Evolutionary conservation across 768 basidiomycete genomes (phyloP), one percentile per base, ranked within the genome.

Genomic region (Lentinula sp.): DNA sequence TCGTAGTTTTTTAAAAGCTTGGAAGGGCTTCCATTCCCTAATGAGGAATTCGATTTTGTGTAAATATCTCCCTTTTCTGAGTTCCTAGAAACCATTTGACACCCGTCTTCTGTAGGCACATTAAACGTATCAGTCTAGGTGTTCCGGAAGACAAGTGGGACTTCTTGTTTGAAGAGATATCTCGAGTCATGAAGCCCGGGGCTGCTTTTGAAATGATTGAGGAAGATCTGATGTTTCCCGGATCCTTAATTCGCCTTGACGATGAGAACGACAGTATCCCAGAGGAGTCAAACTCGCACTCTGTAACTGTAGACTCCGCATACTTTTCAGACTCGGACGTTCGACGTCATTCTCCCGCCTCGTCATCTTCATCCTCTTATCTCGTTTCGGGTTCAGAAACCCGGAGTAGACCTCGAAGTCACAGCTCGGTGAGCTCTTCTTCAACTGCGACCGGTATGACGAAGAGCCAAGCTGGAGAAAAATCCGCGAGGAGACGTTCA

Each of bases 61-160:
- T 89, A 72, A 68, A 86, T 74, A 18, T 8, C 56, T 34, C 43
- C 53, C 35, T 53, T 49, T 42, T 50, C 21, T 32, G 62, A 48
- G 64, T 31, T 7, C 7, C 52, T 16, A 32, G 15, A 4, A 3
- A 39, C 7, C 9, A 18, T 13, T 23, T 11, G 4, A 34, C 16
- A 53, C 28, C 8, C 5, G 10, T 10, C 16, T 48, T 48, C 21
- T 11, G 15, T 64, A 89, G 87, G 46, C 87, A 88, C 67, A 75
- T 88, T 64, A 87, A 87, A 66, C 80, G 88, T 6, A 83, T 91
- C 50, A 84, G 87, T 1, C 78, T 86, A 23, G 89, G 88, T 42
- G 85, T 91, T 45, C 89, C 89, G 13, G 88, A 91, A 66, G 80
- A 90, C 69, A 87, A 85, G 86, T 91, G 88, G 89, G 86, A 88